Evolutionary conservation across 257 asterid genomes (phyloP).

Genomic region (Solanum neorickii): DNA sequence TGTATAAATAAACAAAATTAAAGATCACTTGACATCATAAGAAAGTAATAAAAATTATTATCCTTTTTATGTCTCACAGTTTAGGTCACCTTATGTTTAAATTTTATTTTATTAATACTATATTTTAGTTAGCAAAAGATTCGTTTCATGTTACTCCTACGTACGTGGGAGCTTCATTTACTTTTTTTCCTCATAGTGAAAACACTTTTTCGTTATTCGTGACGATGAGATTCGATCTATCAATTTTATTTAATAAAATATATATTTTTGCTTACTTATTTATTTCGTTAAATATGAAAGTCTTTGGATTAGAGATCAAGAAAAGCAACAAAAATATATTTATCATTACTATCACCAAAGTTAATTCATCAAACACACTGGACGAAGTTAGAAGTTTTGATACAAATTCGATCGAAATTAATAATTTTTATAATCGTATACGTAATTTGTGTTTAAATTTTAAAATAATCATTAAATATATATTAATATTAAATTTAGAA

Average conservation of each 20-base stretch:
- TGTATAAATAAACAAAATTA: not conserved
- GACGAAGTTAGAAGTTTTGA: not conserved
- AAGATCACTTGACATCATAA: not conserved
- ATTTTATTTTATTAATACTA: not conserved
- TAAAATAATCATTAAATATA: no score
- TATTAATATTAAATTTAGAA: no score
- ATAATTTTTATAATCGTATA: no score
- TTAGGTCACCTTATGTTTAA: not conserved
- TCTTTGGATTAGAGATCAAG: not conserved
- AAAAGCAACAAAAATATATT: not conserved
- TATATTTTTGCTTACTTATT: not conserved
- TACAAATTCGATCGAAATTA: not conserved
- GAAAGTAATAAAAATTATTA: not conserved
- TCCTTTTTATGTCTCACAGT: not conserved
- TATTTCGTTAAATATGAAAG: not conserved
- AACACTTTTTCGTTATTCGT: no score
- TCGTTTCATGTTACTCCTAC: not conserved
- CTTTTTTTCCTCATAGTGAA: not conserved
- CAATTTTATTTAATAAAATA: no score
- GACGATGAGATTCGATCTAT: no score
- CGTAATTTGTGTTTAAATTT: no score
- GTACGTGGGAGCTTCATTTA: not conserved
- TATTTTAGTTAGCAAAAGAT: not conserved
- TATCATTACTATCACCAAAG: constrained; percentile 7
- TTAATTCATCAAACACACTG: no score